phyloP scores from a whole-genome alignment of 768 basidiomycete genomes.

The Boletus eberwhitei region DNA sequence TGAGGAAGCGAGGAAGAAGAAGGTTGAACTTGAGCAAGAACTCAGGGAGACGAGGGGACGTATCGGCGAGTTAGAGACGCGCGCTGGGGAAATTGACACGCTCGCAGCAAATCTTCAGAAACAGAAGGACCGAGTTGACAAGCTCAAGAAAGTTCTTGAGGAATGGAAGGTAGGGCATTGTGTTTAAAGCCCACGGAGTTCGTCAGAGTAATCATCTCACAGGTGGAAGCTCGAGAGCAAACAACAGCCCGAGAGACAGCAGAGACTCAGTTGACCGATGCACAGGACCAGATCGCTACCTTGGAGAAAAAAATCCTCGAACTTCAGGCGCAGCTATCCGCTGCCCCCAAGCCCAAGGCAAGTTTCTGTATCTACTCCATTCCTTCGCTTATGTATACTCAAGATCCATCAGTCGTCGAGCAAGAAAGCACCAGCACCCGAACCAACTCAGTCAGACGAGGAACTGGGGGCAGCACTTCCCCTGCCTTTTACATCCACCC shows the following conservation, averaged over 20 bases:
- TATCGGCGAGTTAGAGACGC: constrained; percentile 30
- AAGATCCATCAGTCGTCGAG: constrained; percentile 7
- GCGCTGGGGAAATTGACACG: constrained; percentile 20
- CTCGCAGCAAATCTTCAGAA: constrained; percentile 42
- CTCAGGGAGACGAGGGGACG: constrained; percentile 44
- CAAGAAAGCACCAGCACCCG: constrained; percentile 8
- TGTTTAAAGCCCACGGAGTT: not conserved
- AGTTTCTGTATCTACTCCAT: constrained; percentile 6
- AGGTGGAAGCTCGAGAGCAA: constrained; percentile 41
- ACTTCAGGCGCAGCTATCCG: constrained; percentile 43
- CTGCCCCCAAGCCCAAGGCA: constrained; percentile 32
- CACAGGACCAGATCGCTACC: constrained; percentile 22
- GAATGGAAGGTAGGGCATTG: constrained; percentile 45
- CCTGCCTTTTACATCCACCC: constrained; percentile 15
- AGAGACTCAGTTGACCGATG: constrained; percentile 34
- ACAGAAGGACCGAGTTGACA: constrained; percentile 40
- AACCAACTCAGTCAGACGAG: constrained; percentile 18
- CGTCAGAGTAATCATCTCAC: not conserved
- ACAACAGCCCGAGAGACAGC: constrained; percentile 36
- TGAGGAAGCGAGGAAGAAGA: constrained; percentile 51
- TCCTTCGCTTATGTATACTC: not conserved
- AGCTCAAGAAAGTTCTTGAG: constrained; percentile 38
- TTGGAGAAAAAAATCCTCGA: constrained; percentile 42
- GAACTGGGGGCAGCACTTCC: constrained; percentile 20
- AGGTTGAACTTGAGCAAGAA: constrained; percentile 54